Percentiles rank a stretch among this genome's conserved stretches.
Conservation (phyloP, 2,329 filamentous ascomycete genomes). For the Paraphaeosphaeria sporulosa region DNA sequence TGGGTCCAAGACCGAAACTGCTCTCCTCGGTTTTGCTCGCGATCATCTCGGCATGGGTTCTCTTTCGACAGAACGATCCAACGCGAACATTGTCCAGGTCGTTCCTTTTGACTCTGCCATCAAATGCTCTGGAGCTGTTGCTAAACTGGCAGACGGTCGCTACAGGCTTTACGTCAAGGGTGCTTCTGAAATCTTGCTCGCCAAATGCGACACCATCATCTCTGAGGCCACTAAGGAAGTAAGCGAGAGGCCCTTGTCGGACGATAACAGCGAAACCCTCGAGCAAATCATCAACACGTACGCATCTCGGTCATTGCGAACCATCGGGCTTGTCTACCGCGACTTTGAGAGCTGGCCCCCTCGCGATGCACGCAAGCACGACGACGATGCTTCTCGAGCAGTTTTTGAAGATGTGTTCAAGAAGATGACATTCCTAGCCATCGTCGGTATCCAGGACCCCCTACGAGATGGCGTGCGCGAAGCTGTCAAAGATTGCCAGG, state of each 20-base stretch:
- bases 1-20: constrained; percentile 81
- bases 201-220: constrained; percentile 61
- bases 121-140: constrained; percentile 74
- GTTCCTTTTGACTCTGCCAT: constrained; percentile 69
- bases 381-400: constrained; percentile 69
- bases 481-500: constrained; percentile 75
- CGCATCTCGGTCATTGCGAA: constrained; percentile 80
- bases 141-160: constrained; percentile 62
- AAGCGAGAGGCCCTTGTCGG: constrained; percentile 60
- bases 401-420: constrained; percentile 73
- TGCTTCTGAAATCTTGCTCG: constrained; percentile 60
- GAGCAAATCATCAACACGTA: constrained; percentile 77
- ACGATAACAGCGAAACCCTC: constrained; percentile 66
- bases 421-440: constrained; percentile 75
- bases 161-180: constrained; percentile 66
- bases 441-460: constrained; percentile 84
- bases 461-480: constrained; percentile 77
- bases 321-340: constrained; percentile 82
- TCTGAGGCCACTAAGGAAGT: constrained; percentile 67
- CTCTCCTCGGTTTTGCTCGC: constrained; percentile 73
- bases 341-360: constrained; percentile 88
- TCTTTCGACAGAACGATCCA: constrained; percentile 67
- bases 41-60: constrained; percentile 71
- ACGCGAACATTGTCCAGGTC: constrained; percentile 65
- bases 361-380: constrained; percentile 62